A percentile compares a stretch with the other conserved stretches of the same genome.
Conservation (phyloP, 441 rosid species). For the Gossypium lobatum region DNA sequence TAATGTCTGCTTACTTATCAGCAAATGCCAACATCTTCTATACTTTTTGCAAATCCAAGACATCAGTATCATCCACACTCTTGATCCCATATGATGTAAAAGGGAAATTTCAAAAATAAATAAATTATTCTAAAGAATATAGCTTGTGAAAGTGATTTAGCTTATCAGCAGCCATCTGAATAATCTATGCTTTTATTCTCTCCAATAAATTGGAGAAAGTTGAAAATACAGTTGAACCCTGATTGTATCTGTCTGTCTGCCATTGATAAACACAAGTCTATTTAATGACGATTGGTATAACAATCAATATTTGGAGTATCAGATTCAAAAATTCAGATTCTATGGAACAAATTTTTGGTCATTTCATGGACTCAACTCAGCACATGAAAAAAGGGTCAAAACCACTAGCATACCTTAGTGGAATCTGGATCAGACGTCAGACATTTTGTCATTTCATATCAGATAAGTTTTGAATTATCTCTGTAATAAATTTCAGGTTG, state of each 20-base stretch:
- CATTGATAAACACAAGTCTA: not conserved
- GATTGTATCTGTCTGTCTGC: conserved; percentile 5
- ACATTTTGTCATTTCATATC: conserved; percentile 1
- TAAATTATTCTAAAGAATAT: not conserved
- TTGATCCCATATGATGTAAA: not conserved
- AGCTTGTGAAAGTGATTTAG: not conserved
- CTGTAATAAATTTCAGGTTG: too few species aligned
- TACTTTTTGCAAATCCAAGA: too few species aligned
- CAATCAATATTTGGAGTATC: conserved; percentile 16
- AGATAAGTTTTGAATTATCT: not conserved
- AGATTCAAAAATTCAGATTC: conserved; percentile 23
- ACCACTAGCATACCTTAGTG: conserved; percentile 8
- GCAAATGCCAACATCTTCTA: too few species aligned
- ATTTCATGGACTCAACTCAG: not conserved
- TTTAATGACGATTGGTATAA: not conserved
- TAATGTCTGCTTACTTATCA: too few species aligned
- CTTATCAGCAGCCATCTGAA: conserved; percentile 5
- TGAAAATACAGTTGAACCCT: conserved; percentile 1
- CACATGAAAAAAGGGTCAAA: not conserved
- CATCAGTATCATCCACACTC: too few species aligned
- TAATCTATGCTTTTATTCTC: not conserved
- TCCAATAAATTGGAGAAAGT: not conserved
- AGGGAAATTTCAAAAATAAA: too few species aligned
- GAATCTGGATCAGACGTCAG: conserved; percentile 27
- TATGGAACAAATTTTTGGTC: not conserved